Conservation (phyloP, 495 filamentous ascomycete genomes). For the Gamarada debralockiae region DNA sequence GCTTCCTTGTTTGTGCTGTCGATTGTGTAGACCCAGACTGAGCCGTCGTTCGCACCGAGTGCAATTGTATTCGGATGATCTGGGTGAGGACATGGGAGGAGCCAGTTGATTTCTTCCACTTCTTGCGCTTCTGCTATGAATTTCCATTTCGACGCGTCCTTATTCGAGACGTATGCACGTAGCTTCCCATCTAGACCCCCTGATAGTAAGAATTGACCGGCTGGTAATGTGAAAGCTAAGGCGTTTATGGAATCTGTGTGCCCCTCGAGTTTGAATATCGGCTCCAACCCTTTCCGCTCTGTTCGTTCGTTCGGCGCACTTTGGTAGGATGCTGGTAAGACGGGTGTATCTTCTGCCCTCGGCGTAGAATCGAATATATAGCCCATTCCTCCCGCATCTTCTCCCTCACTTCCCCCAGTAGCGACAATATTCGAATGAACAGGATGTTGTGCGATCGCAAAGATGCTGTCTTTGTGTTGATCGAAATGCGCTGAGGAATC, state of each 20-base stretch:
- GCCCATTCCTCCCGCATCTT: slow-evolving; percentile 61
- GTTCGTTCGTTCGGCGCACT: slow-evolving; percentile 51
- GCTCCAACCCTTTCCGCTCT: slow-evolving; percentile 48
- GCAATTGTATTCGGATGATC: slow-evolving; percentile 78
- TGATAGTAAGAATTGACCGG: slow-evolving; percentile 79
- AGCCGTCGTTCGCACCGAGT: slow-evolving; percentile 87
- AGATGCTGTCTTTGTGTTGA: slow-evolving; percentile 79
- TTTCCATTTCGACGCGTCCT: slow-evolving; percentile 43
- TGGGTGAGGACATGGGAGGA: slow-evolving; percentile 67
- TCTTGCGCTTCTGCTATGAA: slow-evolving; percentile 73
- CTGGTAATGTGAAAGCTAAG: slow-evolving; percentile 75
- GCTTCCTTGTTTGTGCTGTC: slow-evolving; percentile 49
- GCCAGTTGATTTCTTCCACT: slow-evolving; percentile 93
- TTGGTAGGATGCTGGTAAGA: slow-evolving; percentile 73
- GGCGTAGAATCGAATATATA: slow-evolving; percentile 72
- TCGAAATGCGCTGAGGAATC: slow-evolving; percentile 93
- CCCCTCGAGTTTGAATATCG: slow-evolving; percentile 68
- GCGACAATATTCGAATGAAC: slow-evolving; percentile 71
- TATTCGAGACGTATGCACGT: slow-evolving; percentile 43
- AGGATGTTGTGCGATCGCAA: slow-evolving; percentile 91
- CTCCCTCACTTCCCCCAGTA: slow-evolving; percentile 82
- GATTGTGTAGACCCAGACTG: slow-evolving; percentile 90
- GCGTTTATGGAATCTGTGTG: slow-evolving; percentile 91
- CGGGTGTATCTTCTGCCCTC: slow-evolving; percentile 50
- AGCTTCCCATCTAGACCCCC: slow-evolving; percentile 81